Evolutionary conservation across 2,329 filamentous ascomycete genomes (phyloP), one percentile per base, ranked within the genome.

Genomic region (Exophiala lecanii-corni): DNA sequence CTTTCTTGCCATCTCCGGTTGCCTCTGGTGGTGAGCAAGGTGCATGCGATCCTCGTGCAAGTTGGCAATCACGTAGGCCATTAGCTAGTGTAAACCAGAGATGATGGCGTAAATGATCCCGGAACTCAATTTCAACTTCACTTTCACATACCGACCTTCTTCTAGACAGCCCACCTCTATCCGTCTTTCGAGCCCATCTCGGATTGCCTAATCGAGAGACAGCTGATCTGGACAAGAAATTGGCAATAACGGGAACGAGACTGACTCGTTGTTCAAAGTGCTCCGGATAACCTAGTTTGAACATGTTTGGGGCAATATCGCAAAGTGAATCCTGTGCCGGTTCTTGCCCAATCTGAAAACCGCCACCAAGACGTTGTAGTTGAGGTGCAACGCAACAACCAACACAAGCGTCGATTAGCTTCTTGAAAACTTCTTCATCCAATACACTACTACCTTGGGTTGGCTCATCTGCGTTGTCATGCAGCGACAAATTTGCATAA

Each of bases 351-450:
- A 34, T 19, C 15, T 36, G 47, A n/a, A 52, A 12, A 4, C 50
- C 43, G 25, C 39, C 13, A 9, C 36, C 34, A 7, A 42, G n/a
- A 28, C 38, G 40, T 5, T 31, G 30, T 20, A 43, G 40, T 33
- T 39, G 28, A 25, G 50, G 26, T 23, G 36, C 28, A n/a, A 52
- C 43, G 19, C 43, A 43, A 33, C 26, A 40, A 9, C 50, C 47
- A 9, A 52, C 20, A 9, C 34, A 43, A 13, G 38, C 47, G 31
- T 52, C 50, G 13, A 50, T 26, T 16, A 52, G 33, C 18, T 36
- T 35, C 9, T 41, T 34, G 9, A 52, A 35, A 4, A 36, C 26
- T 17, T 33, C 31, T 35, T 40, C 31, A 21, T 39, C 41, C 43
- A 50, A 39, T 34, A n/a, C 9, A 30, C 5, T 12, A 17, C 26